These are phyloP conservation scores for Taiozyma sp. DNA, from an alignment of 1,139 yeast species.

Conservation along the genomic window DNA sequence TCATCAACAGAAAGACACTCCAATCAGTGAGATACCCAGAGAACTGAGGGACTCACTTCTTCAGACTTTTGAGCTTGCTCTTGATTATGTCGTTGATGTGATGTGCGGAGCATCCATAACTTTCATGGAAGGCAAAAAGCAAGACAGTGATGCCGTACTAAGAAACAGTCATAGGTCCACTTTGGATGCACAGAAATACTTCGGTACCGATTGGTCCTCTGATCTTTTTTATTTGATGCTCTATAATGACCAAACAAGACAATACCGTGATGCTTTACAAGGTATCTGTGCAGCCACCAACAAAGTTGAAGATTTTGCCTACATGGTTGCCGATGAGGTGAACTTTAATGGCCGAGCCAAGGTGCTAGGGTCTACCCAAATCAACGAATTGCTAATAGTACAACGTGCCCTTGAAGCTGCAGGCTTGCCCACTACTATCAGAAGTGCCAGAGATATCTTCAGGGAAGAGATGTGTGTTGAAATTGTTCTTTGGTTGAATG, in stretches of 20 bases:
- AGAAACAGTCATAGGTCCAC: conserved; percentile 28
- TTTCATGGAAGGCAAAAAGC: conserved; percentile 12
- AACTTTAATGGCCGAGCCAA: conserved; percentile 66
- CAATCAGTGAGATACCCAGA: conserved; percentile 29
- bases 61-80: conserved; percentile 45
- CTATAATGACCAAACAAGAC: conserved; percentile 79
- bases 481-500: conserved; percentile 60
- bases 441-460: conserved; percentile 65
- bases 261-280: conserved; percentile 68
- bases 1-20: conserved; percentile 18
- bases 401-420: conserved; percentile 52
- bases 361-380: conserved; percentile 53
- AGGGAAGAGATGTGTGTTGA: conserved; percentile 82
- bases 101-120: conserved; percentile 34
- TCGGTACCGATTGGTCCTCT: conserved; percentile 41
- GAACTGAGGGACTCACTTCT: conserved; percentile 33
- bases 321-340: conserved; percentile 65
- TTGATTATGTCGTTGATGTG: conserved; percentile 79
- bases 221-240: conserved; percentile 49
- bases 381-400: conserved; percentile 45
- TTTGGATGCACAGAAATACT: conserved; percentile 34
- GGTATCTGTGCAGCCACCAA: conserved; percentile 61
- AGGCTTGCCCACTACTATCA: conserved; percentile 63
- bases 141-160: conserved; percentile 14
- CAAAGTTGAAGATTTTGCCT: conserved; percentile 63